These are phyloP conservation scores for Thraustochytrium sp. DNA, from an alignment of 352 stramenopile genomes.

Conservation along the genomic window DNA sequence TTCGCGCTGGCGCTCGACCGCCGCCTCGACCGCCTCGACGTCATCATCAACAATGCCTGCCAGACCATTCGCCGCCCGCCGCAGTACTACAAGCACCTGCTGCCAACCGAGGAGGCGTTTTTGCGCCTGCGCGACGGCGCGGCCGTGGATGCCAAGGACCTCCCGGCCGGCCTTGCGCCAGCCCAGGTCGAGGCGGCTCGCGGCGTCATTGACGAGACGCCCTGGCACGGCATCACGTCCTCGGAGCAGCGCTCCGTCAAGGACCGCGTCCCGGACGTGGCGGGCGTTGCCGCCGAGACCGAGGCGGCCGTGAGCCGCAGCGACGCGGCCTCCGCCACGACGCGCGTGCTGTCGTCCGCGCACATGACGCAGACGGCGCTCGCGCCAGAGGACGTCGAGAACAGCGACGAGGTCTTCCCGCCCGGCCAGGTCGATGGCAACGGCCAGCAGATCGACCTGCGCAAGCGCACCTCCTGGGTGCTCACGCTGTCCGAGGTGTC, in stretches of 20 bases:
- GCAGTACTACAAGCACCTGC: constrained; percentile 82
- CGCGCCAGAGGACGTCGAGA: background rate
- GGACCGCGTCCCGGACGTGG: background rate
- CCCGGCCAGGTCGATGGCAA: constrained; percentile 84
- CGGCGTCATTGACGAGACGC: background rate
- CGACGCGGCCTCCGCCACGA: background rate
- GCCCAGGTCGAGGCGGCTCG: constrained; percentile 65
- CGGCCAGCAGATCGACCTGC: constrained; percentile 88
- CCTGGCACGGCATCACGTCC: background rate
- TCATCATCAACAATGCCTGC: constrained; percentile 92
- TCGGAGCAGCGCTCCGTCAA: background rate
- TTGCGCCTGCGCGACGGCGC: constrained; percentile 56
- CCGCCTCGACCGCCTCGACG: constrained; percentile 70
- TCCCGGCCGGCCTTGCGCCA: constrained; percentile 49
- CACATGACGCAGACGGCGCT: constrained; percentile 17
- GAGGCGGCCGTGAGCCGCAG: background rate
- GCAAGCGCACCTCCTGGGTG: constrained; percentile 88
- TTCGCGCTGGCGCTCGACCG: constrained; percentile 79
- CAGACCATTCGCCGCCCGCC: constrained; percentile 86
- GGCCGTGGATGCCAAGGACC: constrained; percentile 52
- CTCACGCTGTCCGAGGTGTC: constrained; percentile 86
- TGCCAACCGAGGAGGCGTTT: constrained; percentile 49
- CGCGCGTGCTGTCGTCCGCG: background rate
- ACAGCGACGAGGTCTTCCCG: constrained; percentile 55
- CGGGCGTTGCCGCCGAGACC: background rate